Evolutionary conservation across 345 rosid genomes (phyloP).

Genomic region (Hibiscus trionum): DNA sequence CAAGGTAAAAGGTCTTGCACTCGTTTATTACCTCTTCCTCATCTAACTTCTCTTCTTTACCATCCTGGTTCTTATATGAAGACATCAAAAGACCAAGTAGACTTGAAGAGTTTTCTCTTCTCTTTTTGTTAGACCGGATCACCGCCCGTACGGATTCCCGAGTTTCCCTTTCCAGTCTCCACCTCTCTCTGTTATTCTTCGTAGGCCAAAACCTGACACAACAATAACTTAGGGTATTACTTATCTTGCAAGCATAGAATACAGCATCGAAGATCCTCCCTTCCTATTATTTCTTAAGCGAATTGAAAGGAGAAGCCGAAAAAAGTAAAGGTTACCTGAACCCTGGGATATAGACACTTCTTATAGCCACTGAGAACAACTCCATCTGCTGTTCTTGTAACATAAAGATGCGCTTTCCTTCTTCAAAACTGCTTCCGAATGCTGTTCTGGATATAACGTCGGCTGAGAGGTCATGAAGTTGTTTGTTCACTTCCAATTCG

Average conservation of each 20-base stretch:
- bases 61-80: slow-evolving; percentile 40
- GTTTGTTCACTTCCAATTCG: slow-evolving; percentile 55
- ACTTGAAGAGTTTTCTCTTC: slow-evolving; percentile 34
- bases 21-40: slow-evolving; percentile 73
- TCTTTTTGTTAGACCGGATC: slow-evolving; percentile 31
- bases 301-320: background rate
- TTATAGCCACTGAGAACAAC: slow-evolving; percentile 42
- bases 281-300: background rate
- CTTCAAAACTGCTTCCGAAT: slow-evolving; percentile 75
- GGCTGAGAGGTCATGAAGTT: slow-evolving; percentile 57
- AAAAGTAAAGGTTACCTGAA: slow-evolving; percentile 41
- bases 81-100: slow-evolving; percentile 52
- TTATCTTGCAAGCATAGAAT: background rate
- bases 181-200: slow-evolving; percentile 63
- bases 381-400: slow-evolving; percentile 65
- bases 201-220: slow-evolving; percentile 62
- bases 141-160: slow-evolving; percentile 46
- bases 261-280: background rate
- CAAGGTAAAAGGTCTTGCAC: slow-evolving; percentile 83
- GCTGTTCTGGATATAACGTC: slow-evolving; percentile 76
- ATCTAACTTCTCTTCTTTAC: slow-evolving; percentile 47
- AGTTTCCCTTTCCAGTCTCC: slow-evolving; percentile 63
- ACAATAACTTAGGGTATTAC: background rate
- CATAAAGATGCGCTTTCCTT: slow-evolving; percentile 59
- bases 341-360: slow-evolving; percentile 69